These are phyloP conservation scores for Monosporascus sp. DNA, from an alignment of 2,329 filamentous ascomycete genomes.

Conservation along the genomic window DNA sequence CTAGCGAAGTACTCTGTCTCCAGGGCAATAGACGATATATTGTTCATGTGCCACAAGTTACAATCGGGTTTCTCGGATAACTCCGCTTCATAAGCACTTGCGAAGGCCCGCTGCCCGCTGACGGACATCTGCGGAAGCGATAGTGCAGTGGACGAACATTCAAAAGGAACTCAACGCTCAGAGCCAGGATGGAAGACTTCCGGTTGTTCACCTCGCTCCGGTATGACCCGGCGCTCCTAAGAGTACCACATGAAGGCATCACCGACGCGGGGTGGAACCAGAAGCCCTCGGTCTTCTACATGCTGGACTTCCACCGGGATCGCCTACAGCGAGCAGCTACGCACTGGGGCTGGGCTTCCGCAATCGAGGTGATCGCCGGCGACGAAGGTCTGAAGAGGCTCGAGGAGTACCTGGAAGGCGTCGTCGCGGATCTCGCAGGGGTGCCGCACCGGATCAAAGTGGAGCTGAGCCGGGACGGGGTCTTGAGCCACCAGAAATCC, in stretches of 20 bases:
- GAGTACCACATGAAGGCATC: conserved; percentile 32
- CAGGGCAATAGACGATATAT: too few relatives aligned
- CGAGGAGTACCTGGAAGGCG: conserved; percentile 29
- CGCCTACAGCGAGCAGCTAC: conserved; percentile 62
- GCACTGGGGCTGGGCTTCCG: conserved; percentile 50
- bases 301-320: conserved; percentile 72
- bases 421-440: conserved; percentile 20
- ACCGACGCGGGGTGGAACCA: conserved; percentile 47
- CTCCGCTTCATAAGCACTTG: too few relatives aligned
- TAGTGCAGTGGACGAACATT: too few relatives aligned
- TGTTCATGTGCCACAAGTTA: too few relatives aligned
- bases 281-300: conserved; percentile 63
- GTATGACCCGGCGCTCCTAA: conserved; percentile 56
- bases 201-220: conserved; percentile 66
- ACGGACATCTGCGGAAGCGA: too few relatives aligned
- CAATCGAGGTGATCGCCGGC: conserved; percentile 39
- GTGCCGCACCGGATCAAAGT: conserved; percentile 48
- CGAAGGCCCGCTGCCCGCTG: too few relatives aligned
- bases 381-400: conserved; percentile 39
- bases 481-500: conserved; percentile 36
- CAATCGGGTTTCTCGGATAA: too few relatives aligned
- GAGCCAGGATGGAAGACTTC: conserved; percentile 40
- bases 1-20: too few relatives aligned
- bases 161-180: background rate
- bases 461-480: conserved; percentile 44